Conservation (phyloP, 495 filamentous ascomycete genomes). For the Penicillium paradoxum region DNA sequence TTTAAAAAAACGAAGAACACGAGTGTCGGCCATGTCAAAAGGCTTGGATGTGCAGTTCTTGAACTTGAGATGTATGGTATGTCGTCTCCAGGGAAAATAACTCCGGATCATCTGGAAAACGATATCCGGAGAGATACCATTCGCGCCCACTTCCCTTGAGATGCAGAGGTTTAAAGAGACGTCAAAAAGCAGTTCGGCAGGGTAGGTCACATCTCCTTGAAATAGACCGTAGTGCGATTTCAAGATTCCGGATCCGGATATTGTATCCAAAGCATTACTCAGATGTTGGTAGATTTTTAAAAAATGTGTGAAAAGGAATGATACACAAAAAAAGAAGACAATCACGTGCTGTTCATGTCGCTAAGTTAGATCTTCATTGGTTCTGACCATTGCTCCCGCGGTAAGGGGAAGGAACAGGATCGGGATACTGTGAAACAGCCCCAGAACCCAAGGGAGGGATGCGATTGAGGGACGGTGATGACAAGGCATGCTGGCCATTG, state of each 20-base stretch:
- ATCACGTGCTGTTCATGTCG: not conserved
- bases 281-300: not conserved
- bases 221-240: not conserved
- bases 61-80: not conserved
- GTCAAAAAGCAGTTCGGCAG: not conserved
- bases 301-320: not conserved
- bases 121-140: constrained; percentile 14
- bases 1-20: not conserved
- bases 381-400: constrained; percentile 12
- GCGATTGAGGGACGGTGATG: constrained; percentile 37
- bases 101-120: constrained; percentile 12
- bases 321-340: not conserved
- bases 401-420: constrained; percentile 22
- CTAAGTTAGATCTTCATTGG: constrained; percentile 8
- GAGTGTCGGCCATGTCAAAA: not conserved
- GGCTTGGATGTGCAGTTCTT: not conserved
- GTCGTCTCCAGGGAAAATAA: constrained; percentile 1
- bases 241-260: not conserved
- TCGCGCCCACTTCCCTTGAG: constrained; percentile 6
- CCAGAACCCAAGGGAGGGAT: constrained; percentile 34
- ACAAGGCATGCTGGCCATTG: constrained; percentile 31
- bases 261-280: not conserved
- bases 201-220: not conserved
- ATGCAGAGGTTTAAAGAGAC: constrained; percentile 13
- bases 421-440: constrained; percentile 24